These are phyloP conservation scores for Periconia macrospinosa DNA, from an alignment of 2,329 filamentous ascomycete species.

Conservation along the genomic window DNA sequence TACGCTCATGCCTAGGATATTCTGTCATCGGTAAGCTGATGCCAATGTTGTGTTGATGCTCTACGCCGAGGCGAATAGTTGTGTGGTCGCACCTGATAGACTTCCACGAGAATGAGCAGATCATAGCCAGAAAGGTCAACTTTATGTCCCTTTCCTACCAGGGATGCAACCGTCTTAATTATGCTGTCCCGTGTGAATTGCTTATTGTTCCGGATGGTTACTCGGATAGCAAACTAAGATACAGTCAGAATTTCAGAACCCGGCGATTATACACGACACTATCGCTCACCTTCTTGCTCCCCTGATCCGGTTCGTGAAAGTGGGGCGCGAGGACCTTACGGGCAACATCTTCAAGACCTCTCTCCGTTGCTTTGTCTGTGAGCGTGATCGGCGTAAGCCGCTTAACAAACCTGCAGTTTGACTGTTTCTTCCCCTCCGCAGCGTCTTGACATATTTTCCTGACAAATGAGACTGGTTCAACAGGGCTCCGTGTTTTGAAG, in stretches of 20 bases:
- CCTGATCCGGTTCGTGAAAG: slow-evolving; percentile 59
- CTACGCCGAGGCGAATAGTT: not conserved
- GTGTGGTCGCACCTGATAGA: slow-evolving; percentile 68
- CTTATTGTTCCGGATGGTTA: slow-evolving; percentile 74
- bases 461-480: slow-evolving; percentile 64
- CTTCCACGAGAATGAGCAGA: slow-evolving; percentile 76
- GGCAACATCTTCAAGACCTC: slow-evolving; percentile 67
- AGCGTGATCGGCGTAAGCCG: slow-evolving; percentile 62
- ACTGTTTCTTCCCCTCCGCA: slow-evolving; percentile 51
- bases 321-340: slow-evolving; percentile 63
- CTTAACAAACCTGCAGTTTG: slow-evolving; percentile 61
- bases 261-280: not conserved
- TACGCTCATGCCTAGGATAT: slow-evolving; percentile 76
- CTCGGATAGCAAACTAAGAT: slow-evolving; percentile 76
- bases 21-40: slow-evolving; percentile 51
- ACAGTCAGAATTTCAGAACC: not conserved
- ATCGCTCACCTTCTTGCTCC: slow-evolving; percentile 55
- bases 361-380: slow-evolving; percentile 68
- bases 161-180: slow-evolving; percentile 70
- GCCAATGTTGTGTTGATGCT: slow-evolving; percentile 7
- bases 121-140: slow-evolving; percentile 79
- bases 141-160: slow-evolving; percentile 69
- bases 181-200: slow-evolving; percentile 67
- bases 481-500: slow-evolving; percentile 58
- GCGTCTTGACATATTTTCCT: slow-evolving; percentile 62